A percentile compares a stretch with the other conserved stretches of the same genome.
phyloP scores from a whole-genome alignment of 2,329 filamentous ascomycete species.

The Colletotrichum sp. region DNA sequence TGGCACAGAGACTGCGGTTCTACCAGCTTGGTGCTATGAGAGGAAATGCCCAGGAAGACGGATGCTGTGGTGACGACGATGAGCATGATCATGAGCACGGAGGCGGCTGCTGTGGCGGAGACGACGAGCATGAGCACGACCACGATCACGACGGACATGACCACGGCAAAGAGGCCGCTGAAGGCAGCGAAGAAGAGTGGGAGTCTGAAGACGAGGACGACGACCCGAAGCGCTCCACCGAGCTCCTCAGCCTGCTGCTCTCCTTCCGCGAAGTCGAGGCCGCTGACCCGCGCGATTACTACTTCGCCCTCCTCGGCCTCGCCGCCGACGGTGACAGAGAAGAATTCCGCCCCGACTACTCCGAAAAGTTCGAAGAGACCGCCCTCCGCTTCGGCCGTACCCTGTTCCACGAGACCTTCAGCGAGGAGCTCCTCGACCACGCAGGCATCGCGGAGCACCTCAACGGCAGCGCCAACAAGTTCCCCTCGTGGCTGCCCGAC shows the following conservation, averaged over 20 bases:
- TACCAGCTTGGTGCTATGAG: constrained; percentile 19
- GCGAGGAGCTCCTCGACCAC: constrained; percentile 20
- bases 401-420: constrained; percentile 17
- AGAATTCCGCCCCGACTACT: constrained; percentile 20
- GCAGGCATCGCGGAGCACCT: constrained; percentile 1
- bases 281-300: constrained; percentile 17
- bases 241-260: constrained; percentile 15
- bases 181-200: not conserved
- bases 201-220: constrained; percentile 9
- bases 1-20: constrained; percentile 15
- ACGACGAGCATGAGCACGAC: not conserved
- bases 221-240: constrained; percentile 1
- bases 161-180: not conserved
- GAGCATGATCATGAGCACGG: constrained; percentile 2
- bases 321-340: constrained; percentile 18
- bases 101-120: not conserved
- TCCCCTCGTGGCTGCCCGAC: constrained; percentile 20
- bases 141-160: not conserved
- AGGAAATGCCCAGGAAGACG: not conserved
- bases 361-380: constrained; percentile 7
- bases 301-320: constrained; percentile 17
- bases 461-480: not conserved
- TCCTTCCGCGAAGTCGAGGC: constrained; percentile 22
- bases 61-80: not conserved
- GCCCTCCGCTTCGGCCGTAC: constrained; percentile 17